These are phyloP conservation scores for Sporisorium graminicola DNA, from an alignment of 1,284 basidiomycete genomes.

Conservation along the genomic window DNA sequence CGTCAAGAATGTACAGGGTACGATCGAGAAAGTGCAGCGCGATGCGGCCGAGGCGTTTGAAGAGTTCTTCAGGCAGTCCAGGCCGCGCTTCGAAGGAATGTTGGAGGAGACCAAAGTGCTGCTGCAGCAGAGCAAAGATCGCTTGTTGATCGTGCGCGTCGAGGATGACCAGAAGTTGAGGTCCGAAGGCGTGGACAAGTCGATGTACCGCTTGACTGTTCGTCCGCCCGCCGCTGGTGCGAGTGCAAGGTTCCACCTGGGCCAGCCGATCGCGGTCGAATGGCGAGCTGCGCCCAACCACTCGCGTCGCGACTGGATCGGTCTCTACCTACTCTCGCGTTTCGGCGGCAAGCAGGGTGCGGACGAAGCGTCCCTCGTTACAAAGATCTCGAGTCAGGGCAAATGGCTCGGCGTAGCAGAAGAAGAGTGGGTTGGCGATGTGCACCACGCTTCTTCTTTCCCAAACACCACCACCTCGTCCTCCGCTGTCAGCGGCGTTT, in stretches of 20 bases:
- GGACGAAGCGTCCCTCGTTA: slow-evolving; percentile 70
- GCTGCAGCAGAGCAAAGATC: slow-evolving; percentile 89
- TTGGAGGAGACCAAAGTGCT: slow-evolving; percentile 91
- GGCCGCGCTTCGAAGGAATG: slow-evolving; percentile 65
- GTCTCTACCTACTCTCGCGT: slow-evolving; percentile 76
- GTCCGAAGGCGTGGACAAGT: slow-evolving; percentile 45
- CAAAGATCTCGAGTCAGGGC: slow-evolving; percentile 86
- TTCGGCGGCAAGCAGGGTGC: slow-evolving; percentile 39
- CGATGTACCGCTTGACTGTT: slow-evolving; percentile 43
- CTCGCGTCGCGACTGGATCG: slow-evolving; percentile 96
- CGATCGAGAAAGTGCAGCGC: slow-evolving; percentile 92
- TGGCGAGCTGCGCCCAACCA: slow-evolving; percentile 91
- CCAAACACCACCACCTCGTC: background rate
- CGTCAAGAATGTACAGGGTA: slow-evolving; percentile 89
- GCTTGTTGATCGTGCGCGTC: slow-evolving; percentile 67
- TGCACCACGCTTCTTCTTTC: slow-evolving; percentile 55
- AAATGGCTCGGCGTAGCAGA: slow-evolving; percentile 92
- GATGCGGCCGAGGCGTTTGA: slow-evolving; percentile 90
- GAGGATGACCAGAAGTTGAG: slow-evolving; percentile 50
- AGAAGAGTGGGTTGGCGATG: slow-evolving; percentile 92
- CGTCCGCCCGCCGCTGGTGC: background rate
- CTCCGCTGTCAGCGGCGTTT: slow-evolving; percentile 13
- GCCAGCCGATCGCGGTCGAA: slow-evolving; percentile 85
- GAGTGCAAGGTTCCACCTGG: slow-evolving; percentile 81
- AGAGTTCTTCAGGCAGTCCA: slow-evolving; percentile 82